These are phyloP conservation scores for Septoria linicola DNA, from an alignment of 2,329 filamentous ascomycete species.

Conservation along the genomic window DNA sequence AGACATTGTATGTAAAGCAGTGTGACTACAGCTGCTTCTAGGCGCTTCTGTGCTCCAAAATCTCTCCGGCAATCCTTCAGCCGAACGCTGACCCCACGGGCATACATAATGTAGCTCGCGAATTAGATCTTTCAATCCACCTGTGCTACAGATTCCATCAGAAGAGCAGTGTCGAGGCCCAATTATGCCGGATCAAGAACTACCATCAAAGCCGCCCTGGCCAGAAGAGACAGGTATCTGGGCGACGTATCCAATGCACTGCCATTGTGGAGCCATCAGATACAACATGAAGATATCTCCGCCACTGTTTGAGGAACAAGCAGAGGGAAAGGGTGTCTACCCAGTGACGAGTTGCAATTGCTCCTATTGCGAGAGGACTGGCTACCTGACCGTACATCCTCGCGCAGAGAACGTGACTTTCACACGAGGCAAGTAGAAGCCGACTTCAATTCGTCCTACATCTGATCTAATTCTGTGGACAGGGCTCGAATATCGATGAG, in stretches of 20 bases:
- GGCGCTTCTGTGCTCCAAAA: too few species aligned
- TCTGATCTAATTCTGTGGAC: too few species aligned
- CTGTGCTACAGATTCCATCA: too few species aligned
- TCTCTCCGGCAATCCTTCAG: too few species aligned
- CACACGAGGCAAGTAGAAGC: slow-evolving; percentile 26
- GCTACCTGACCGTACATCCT: slow-evolving; percentile 27
- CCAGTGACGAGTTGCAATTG: slow-evolving; percentile 29
- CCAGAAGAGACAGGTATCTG: slow-evolving; percentile 20
- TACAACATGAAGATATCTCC: slow-evolving; percentile 31
- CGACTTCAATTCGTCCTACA: too few species aligned
- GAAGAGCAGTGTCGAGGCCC: too few species aligned
- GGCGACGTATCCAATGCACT: slow-evolving; percentile 30
- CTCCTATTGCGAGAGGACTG: slow-evolving; percentile 29
- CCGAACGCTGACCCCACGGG: too few species aligned
- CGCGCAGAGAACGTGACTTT: slow-evolving; percentile 24
- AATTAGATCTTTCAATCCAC: too few species aligned
- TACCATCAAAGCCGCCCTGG: slow-evolving; percentile 19
- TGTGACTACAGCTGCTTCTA: too few species aligned
- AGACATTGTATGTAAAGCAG: too few species aligned
- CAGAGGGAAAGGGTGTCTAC: slow-evolving; percentile 22
- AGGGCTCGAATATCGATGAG: slow-evolving; percentile 18
- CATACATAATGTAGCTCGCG: too few species aligned
- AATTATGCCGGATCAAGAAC: not conserved
- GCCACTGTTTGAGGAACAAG: slow-evolving; percentile 23
- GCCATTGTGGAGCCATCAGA: slow-evolving; percentile 34